Evolutionary conservation across 257 asterid species (phyloP).

Genomic region (Misopates orontium): DNA sequence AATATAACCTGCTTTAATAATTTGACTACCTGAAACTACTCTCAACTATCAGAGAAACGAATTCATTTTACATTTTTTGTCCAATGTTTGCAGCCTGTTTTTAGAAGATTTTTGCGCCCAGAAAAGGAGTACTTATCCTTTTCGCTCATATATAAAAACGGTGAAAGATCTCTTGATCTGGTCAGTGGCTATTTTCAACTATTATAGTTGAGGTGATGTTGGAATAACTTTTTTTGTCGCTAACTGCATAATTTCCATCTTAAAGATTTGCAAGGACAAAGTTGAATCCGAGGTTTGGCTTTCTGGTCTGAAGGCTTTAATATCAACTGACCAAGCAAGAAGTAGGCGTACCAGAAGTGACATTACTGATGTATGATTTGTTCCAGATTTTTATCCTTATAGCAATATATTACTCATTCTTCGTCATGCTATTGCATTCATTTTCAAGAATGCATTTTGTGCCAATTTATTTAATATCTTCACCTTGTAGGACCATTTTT

Average conservation of each 20-base stretch:
- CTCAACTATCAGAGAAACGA: background rate
- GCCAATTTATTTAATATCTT: background rate
- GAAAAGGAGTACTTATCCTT: conserved; percentile 95
- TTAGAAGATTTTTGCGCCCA: conserved; percentile 88
- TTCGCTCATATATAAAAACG: conserved; percentile 81
- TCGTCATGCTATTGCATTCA: conserved; percentile 4
- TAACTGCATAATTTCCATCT: background rate
- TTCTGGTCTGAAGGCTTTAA: conserved; percentile 75
- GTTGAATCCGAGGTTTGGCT: conserved; percentile 90
- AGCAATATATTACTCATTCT: background rate
- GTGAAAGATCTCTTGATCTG: conserved; percentile 95
- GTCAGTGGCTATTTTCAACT: conserved; percentile 43
- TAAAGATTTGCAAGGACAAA: conserved; percentile 83
- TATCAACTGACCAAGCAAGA: conserved; percentile 58
- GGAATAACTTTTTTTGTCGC: conserved; percentile 15
- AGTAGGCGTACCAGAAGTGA: conserved; percentile 83
- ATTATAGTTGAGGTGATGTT: conserved; percentile 2
- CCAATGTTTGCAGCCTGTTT: conserved; percentile 73
- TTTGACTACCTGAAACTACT: conserved; percentile 5
- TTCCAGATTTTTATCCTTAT: conserved; percentile 22
- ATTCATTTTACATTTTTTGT: conserved; percentile 12
- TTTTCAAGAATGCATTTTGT: conserved; percentile 1
- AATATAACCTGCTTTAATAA: conserved; percentile 25
- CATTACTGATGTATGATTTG: conserved; percentile 58
- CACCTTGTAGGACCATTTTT: no score